Conservation (phyloP, 805 yeast genomes). For the Pichia heedii region DNA sequence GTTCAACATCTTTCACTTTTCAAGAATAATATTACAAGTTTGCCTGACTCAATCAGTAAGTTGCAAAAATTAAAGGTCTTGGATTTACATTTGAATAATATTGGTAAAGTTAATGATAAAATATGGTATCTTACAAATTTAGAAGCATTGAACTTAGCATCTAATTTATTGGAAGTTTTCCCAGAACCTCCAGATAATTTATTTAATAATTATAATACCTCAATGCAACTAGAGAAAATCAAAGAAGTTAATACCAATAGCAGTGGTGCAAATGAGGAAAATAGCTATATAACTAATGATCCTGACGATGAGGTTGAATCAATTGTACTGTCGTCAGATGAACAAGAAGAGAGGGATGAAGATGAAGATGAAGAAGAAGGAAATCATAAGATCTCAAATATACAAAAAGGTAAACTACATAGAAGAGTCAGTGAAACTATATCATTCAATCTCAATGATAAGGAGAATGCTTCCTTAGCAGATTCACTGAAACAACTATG, state of each 20-base stretch:
- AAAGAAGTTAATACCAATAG: neutral
- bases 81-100: conserved; percentile 79
- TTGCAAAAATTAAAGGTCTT: conserved; percentile 52
- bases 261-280: neutral
- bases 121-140: conserved; percentile 56
- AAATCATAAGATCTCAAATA: neutral
- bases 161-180: conserved; percentile 55
- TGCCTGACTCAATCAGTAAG: conserved; percentile 60
- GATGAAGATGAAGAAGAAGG: neutral
- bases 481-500: conserved; percentile 42
- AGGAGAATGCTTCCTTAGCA: conserved; percentile 9
- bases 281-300: neutral
- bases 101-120: conserved; percentile 57
- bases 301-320: neutral
- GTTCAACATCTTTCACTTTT: conserved; percentile 61
- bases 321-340: neutral
- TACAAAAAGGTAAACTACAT: neutral
- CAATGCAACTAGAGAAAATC: neutral
- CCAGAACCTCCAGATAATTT: conserved; percentile 40
- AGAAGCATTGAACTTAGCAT: conserved; percentile 57
- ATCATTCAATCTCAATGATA: neutral
- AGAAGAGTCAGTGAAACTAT: conserved; percentile 13
- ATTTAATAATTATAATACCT: conserved; percentile 1
- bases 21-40: conserved; percentile 60
- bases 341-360: no score